phyloP scores from a whole-genome alignment of 345 rosid genomes.

The Corchorus olitorius region DNA sequence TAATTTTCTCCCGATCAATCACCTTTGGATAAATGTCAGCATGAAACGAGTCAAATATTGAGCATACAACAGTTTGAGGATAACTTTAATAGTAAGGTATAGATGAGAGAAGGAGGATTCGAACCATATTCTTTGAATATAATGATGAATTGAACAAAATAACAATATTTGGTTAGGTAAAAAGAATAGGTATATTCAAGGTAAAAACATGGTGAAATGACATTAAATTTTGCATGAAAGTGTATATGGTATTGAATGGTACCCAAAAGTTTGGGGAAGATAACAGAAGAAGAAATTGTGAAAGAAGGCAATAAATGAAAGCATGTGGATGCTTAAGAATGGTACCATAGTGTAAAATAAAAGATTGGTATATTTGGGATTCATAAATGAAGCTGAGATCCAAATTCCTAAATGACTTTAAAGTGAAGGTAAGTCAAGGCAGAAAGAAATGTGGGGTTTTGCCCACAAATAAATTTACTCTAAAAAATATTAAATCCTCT shows the following conservation, averaged over 20 bases:
- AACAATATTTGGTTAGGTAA: neutral
- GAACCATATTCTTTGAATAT: no score
- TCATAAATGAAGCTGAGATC: conserved; percentile 10
- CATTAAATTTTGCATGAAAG: neutral
- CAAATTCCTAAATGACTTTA: neutral
- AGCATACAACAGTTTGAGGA: no score
- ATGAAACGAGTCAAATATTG: no score
- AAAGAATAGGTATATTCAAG: no score
- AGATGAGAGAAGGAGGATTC: no score
- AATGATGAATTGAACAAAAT: no score
- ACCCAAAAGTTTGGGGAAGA: neutral
- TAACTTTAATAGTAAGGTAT: no score
- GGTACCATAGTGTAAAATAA: neutral
- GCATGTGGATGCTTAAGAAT: neutral
- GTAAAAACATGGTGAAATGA: neutral
- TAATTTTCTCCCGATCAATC: no score
- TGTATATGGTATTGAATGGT: no score
- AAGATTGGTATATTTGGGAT: neutral
- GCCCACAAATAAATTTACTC: neutral
- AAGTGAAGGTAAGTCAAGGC: neutral
- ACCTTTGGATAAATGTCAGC: no score
- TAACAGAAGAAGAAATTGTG: neutral
- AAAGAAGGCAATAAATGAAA: no score
- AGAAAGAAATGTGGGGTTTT: neutral
- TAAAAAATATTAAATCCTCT: neutral